Base-by-base conservation (phyloP, 2,329 filamentous ascomycete species). In the Davidsoniella australis region DNA sequence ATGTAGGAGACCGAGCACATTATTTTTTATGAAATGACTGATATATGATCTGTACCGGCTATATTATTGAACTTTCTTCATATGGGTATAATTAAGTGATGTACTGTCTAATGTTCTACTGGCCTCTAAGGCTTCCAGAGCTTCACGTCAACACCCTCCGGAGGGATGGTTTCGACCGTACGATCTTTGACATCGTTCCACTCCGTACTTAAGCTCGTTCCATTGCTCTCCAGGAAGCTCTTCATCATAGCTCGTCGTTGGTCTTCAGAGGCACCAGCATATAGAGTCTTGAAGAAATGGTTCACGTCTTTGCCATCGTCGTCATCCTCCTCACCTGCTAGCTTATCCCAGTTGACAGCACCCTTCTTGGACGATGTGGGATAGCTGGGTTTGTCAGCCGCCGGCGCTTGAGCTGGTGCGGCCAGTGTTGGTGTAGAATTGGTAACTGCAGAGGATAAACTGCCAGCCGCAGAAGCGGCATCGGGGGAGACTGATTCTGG, bases 181-280 rank as follows among this genome's bases (percentile, higher is more conserved):
- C 76, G 77, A 54, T 71, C 74, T 46, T 76, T 75, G 17, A 95
- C 89, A 54, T 94, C 83, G 8, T 68, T 65, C 91, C 91, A 98
- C 61, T 89, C 86, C 0, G 91, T 98, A 63, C 86, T 95, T 45
- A 98, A 67, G 2, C 84, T 76, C 0, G 91, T 98, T 4, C 91
- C 91, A 57, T 93, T 91, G 63, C 88, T 95, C 70, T 98, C 89
- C 12, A 78, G 72, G 59, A 85, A 96, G 60, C 85, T 94, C 75
- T 98, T 98, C 78, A 93, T 85, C 91, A 98, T 98, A 7, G 91
- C 91, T 2, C 87, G 78, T 60, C 79, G 78, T 52, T 85, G 85
- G 57, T 98, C 89, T 0, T 80, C 76, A 45, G 82, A 78, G 0
- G 85, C 79, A 36, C 69, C 71, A 54, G 82, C 78, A 66, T 89